Evolutionary conservation across 768 basidiomycete species (phyloP).

Genomic region (Tulasnella sp.): DNA sequence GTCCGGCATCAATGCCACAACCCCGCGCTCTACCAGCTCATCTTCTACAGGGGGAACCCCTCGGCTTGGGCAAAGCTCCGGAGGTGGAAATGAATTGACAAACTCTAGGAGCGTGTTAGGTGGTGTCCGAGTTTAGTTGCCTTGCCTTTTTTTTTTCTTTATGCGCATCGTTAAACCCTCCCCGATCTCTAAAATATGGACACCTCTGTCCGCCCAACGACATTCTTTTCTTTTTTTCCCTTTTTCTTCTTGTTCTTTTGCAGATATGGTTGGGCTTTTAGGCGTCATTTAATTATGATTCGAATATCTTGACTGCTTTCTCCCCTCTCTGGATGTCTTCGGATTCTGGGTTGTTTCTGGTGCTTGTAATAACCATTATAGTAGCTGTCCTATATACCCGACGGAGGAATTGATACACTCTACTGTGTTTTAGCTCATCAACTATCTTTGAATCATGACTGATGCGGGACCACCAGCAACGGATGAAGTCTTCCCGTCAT

Average conservation of each 20-base stretch:
- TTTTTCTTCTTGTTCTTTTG: not conserved
- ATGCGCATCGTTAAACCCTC: not conserved
- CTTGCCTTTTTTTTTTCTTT: not conserved
- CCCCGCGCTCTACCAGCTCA: slow-evolving; percentile 19
- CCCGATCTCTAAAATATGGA: not conserved
- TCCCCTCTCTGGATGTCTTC: slow-evolving; percentile 7
- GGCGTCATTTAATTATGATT: slow-evolving; percentile 7
- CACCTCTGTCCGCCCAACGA: not conserved
- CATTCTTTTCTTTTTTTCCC: not conserved
- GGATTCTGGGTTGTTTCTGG: slow-evolving; percentile 4
- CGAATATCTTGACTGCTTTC: not conserved
- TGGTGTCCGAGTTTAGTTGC: not conserved
- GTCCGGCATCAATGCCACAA: slow-evolving; percentile 11
- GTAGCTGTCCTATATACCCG: slow-evolving; percentile 12
- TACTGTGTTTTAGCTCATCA: not conserved
- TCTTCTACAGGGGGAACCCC: slow-evolving; percentile 13
- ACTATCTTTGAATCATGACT: not conserved
- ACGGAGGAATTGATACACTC: slow-evolving; percentile 9
- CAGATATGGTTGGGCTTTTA: slow-evolving; percentile 11
- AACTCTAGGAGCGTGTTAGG: not conserved
- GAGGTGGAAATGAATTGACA: slow-evolving; percentile 10
- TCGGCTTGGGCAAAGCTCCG: slow-evolving; percentile 5
- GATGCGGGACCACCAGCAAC: not conserved
- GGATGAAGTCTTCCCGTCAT: not conserved
- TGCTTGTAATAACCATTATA: slow-evolving; percentile 12